Conservation (phyloP, 257 asterid species). For the Solanum chiquidenum region DNA sequence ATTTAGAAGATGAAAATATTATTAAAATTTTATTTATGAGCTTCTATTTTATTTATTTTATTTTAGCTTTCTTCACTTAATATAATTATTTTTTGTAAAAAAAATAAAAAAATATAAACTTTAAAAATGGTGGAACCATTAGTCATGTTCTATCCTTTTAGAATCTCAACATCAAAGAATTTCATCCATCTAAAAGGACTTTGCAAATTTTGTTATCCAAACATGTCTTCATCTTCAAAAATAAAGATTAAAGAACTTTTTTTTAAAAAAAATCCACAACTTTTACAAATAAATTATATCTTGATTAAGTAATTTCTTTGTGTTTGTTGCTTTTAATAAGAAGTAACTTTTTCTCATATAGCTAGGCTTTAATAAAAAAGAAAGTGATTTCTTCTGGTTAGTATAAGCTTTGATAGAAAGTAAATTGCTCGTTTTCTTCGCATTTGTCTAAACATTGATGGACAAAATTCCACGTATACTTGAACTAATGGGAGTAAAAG, state of each 20-base stretch:
- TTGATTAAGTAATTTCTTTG: background rate
- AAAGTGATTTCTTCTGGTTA: background rate
- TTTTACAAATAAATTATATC: background rate
- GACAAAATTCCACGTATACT: background rate
- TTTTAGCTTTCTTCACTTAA: background rate
- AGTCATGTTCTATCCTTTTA: background rate
- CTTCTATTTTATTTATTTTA: background rate
- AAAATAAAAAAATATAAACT: background rate
- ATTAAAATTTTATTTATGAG: background rate
- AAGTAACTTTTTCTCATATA: accelerated
- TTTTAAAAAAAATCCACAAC: background rate
- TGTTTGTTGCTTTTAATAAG: no score
- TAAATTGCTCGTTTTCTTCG: background rate
- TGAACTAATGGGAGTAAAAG: background rate
- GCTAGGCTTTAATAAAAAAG: background rate
- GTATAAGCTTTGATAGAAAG: background rate
- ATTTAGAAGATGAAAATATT: background rate
- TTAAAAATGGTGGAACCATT: background rate
- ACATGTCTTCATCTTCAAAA: background rate
- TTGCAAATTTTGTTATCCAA: background rate
- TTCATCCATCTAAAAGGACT: background rate
- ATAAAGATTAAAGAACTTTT: background rate
- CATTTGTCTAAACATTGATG: background rate
- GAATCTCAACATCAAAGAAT: background rate
- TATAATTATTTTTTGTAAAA: background rate